phyloP scores from a whole-genome alignment of 495 filamentous ascomycete species.

The Neurospora sp. region DNA sequence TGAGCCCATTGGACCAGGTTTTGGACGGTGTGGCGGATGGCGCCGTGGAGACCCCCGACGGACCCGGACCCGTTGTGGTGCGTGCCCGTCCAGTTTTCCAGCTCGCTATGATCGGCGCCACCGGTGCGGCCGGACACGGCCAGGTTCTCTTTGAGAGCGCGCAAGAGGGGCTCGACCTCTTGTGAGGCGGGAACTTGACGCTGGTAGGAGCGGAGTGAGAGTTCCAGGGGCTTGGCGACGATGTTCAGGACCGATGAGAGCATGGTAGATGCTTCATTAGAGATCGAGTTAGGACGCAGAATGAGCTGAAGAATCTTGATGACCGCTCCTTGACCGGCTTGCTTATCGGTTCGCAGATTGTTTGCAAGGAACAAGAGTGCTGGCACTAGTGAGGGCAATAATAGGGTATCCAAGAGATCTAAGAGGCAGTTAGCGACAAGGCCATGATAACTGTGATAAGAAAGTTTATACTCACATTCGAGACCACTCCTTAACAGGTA shows the following conservation, averaged over 20 bases:
- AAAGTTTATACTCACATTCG: conserved; percentile 53
- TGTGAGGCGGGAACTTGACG: conserved; percentile 54
- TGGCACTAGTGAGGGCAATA: conserved; percentile 77
- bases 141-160: conserved; percentile 58
- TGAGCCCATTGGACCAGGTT: conserved; percentile 64
- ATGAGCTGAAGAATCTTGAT: conserved; percentile 71
- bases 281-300: conserved; percentile 64
- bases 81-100: conserved; percentile 60
- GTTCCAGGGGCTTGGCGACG: conserved; percentile 64
- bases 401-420: conserved; percentile 82
- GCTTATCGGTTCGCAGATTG: conserved; percentile 58
- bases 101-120: conserved; percentile 56
- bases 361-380: conserved; percentile 73
- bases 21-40: conserved; percentile 56
- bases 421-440: not conserved
- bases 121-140: conserved; percentile 53
- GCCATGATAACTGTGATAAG: not conserved
- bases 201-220: conserved; percentile 62
- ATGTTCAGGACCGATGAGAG: conserved; percentile 77
- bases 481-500: conserved; percentile 80
- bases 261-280: conserved; percentile 69
- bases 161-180: conserved; percentile 62
- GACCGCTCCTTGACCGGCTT: conserved; percentile 45
- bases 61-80: conserved; percentile 21
- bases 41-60: conserved; percentile 49